Percentiles rank a stretch among this genome's conserved stretches.
phyloP scores from a whole-genome alignment of 2,329 filamentous ascomycete species.

The Cercospora zeina region DNA sequence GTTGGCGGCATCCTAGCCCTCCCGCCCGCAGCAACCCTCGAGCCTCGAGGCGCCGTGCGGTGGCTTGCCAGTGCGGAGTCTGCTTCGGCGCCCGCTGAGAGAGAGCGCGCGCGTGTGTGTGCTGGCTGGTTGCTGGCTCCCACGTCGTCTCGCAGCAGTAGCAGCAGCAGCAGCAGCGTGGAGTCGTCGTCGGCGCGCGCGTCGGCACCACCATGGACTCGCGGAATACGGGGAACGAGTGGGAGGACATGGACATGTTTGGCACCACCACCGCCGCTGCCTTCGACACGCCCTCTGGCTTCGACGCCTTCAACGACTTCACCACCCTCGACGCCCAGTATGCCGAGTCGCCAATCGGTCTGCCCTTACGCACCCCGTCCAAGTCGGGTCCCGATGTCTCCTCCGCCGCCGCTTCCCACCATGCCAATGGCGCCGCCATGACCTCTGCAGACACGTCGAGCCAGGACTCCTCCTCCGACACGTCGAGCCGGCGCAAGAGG shows the following conservation, averaged over 20 bases:
- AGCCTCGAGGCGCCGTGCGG: slow-evolving; percentile 1
- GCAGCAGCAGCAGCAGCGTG: neutral
- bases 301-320: slow-evolving; percentile 30
- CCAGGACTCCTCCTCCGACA: slow-evolving; percentile 47
- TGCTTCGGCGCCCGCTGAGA: neutral
- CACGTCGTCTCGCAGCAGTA: neutral
- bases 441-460: slow-evolving; percentile 45
- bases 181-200: slow-evolving; percentile 8
- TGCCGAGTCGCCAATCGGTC: slow-evolving; percentile 31
- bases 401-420: slow-evolving; percentile 19
- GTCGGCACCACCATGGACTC: slow-evolving; percentile 23
- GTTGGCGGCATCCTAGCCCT: slow-evolving; percentile 6
- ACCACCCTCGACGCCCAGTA: slow-evolving; percentile 38
- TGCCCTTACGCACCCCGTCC: slow-evolving; percentile 34
- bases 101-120: neutral
- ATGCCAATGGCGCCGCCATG: slow-evolving; percentile 22
- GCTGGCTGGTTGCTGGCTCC: neutral
- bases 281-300: slow-evolving; percentile 34
- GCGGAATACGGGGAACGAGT: slow-evolving; percentile 18
- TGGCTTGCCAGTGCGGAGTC: slow-evolving; percentile 3
- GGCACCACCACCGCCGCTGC: slow-evolving; percentile 30
- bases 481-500: slow-evolving; percentile 44
- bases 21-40: neutral
- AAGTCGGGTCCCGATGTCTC: slow-evolving; percentile 33
- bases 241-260: slow-evolving; percentile 25